A percentile compares a stretch with the other conserved stretches of the same genome.
Evolutionary conservation across 2,329 filamentous ascomycete species (phyloP).

Genomic region (Rugonectria rugulosa): DNA sequence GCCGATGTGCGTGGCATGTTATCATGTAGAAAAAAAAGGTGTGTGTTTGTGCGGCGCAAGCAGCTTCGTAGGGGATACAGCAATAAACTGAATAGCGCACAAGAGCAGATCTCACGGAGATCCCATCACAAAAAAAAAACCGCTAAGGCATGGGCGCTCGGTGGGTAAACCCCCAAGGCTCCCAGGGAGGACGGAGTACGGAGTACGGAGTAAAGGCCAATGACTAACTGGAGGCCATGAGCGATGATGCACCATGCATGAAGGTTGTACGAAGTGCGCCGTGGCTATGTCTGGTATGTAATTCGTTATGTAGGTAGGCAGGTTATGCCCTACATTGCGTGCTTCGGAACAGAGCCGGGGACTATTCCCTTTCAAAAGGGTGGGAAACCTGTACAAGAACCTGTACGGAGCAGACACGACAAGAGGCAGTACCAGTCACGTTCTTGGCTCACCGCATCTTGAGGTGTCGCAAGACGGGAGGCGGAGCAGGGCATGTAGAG

Average conservation of each 20-base stretch:
- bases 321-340: background rate
- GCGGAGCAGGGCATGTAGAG: no score
- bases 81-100: background rate
- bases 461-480: no score
- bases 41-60: background rate
- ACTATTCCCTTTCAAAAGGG: background rate
- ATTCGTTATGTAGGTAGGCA: background rate
- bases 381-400: background rate
- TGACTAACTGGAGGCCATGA: background rate
- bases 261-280: no score
- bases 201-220: no score
- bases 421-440: no score
- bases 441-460: no score
- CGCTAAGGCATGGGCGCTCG: conserved; percentile 36
- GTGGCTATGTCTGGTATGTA: background rate
- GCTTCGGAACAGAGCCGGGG: no score
- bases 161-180: conserved; percentile 20
- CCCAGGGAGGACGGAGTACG: no score
- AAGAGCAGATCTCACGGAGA: conserved; percentile 36
- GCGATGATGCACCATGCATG: conserved; percentile 15
- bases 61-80: background rate
- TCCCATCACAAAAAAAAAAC: conserved; percentile 28
- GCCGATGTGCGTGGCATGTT: no score
- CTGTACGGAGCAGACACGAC: no score
- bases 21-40: background rate